phyloP scores from a whole-genome alignment of 495 filamentous ascomycete species.

The Trichoderma orchidacearum region DNA sequence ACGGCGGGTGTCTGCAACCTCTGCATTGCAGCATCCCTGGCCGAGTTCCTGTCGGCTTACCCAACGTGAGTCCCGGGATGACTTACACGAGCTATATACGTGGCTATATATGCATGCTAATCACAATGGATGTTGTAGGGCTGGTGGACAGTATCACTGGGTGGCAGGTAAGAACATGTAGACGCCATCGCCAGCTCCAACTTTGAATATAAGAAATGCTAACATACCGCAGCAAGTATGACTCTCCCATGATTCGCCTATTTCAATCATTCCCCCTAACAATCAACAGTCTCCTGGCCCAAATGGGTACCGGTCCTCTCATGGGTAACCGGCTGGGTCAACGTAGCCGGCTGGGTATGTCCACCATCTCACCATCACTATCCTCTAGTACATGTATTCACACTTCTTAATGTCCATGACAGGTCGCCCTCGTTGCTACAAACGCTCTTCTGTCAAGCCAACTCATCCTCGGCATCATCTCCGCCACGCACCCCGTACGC shows the following conservation, averaged over 20 bases:
- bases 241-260: not conserved
- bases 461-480: constrained; percentile 13
- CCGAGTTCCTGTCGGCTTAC: constrained; percentile 61
- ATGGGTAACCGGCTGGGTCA: constrained; percentile 67
- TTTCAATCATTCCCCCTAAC: not conserved
- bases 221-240: not conserved
- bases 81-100: not conserved
- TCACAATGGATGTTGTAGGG: constrained; percentile 5
- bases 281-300: constrained; percentile 18
- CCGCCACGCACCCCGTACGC: not conserved
- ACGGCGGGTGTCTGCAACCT: constrained; percentile 10
- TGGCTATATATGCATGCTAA: not conserved
- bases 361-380: not conserved
- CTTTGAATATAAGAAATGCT: not conserved
- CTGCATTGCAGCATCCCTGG: constrained; percentile 56
- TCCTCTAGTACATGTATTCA: not conserved
- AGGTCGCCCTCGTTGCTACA: constrained; percentile 5
- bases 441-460: constrained; percentile 18
- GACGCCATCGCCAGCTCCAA: too few species aligned
- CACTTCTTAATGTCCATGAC: too few species aligned
- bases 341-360: constrained; percentile 55
- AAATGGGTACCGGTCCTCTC: constrained; percentile 47
- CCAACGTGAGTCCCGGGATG: constrained; percentile 31
- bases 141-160: constrained; percentile 62
- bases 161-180: constrained; percentile 29